A percentile compares a stretch with the other conserved stretches of the same genome.
These are phyloP conservation scores for Lolium rigidum DNA, from an alignment of 176 grass and related monocot species.

Conservation along the genomic window DNA sequence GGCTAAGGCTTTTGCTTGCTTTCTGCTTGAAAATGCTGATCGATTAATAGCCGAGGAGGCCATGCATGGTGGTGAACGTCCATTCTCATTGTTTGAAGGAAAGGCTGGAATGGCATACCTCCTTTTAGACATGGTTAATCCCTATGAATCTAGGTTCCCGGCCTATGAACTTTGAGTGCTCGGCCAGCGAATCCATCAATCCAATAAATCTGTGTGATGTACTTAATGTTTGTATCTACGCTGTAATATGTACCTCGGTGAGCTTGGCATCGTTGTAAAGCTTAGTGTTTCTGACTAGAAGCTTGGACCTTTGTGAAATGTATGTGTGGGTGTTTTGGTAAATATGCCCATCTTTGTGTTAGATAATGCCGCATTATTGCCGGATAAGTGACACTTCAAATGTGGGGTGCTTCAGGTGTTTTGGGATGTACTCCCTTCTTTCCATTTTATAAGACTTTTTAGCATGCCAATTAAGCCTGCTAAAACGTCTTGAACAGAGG, in stretches of 20 bases:
- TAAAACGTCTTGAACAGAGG: too few species aligned
- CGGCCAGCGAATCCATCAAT: background rate
- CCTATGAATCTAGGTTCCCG: slow-evolving; percentile 67
- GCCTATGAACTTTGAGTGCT: slow-evolving; percentile 75
- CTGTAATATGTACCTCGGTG: slow-evolving; percentile 19
- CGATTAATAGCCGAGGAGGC: slow-evolving; percentile 63
- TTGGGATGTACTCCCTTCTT: slow-evolving; percentile 23
- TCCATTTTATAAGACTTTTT: too few species aligned
- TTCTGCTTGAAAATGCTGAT: slow-evolving; percentile 71
- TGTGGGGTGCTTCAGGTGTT: slow-evolving; percentile 42
- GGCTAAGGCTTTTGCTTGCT: slow-evolving; percentile 88
- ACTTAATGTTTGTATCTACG: slow-evolving; percentile 4
- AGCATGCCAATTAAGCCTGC: too few species aligned
- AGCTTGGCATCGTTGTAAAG: slow-evolving; percentile 30
- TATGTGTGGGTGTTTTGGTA: background rate
- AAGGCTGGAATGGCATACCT: slow-evolving; percentile 88
- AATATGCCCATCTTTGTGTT: slow-evolving; percentile 10
- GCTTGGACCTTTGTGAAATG: slow-evolving; percentile 8
- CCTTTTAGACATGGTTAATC: slow-evolving; percentile 78
- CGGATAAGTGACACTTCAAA: slow-evolving; percentile 27
- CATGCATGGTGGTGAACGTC: slow-evolving; percentile 84
- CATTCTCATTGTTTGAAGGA: slow-evolving; percentile 93
- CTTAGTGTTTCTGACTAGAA: slow-evolving; percentile 21
- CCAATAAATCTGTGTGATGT: background rate
- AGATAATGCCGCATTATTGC: background rate